Evolutionary conservation across 805 yeast genomes (phyloP).

Genomic region (Saccharomycopsis vini): DNA sequence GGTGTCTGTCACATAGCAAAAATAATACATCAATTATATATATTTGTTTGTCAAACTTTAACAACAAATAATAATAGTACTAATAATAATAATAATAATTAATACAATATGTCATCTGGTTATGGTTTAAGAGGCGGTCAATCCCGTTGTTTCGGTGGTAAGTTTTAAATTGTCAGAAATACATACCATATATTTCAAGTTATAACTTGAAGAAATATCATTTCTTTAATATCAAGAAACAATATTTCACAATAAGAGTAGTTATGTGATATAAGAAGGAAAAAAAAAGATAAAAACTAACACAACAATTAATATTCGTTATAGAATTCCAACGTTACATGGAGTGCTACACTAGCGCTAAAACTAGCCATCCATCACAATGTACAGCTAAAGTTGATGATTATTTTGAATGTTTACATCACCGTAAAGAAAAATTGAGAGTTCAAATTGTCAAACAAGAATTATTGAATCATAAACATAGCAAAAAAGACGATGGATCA

Average conservation of each 20-base stretch:
- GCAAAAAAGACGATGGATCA: slow-evolving; percentile 5
- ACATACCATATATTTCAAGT: neutral
- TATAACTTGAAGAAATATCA: neutral
- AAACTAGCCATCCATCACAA: slow-evolving; percentile 28
- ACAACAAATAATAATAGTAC: no score
- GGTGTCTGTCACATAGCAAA: no score
- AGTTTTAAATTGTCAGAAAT: slow-evolving; percentile 16
- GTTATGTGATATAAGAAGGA: no score
- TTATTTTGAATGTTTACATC: slow-evolving; percentile 42
- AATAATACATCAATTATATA: no score
- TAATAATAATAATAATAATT: no score
- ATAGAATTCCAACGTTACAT: slow-evolving; percentile 36
- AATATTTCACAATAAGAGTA: no score
- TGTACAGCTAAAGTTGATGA: slow-evolving; percentile 38
- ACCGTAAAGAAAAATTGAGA: slow-evolving; percentile 33
- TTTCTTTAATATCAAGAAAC: no score
- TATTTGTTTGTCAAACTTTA: no score
- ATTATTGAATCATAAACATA: slow-evolving; percentile 11
- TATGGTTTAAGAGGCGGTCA: slow-evolving; percentile 35
- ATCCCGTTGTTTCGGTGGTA: slow-evolving; percentile 37
- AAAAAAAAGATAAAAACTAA: no score
- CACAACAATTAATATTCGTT: no score
- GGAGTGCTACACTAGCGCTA: slow-evolving; percentile 36
- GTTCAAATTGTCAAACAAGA: slow-evolving; percentile 22
- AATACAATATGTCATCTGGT: slow-evolving; percentile 31